A percentile compares a stretch with the other conserved stretches of the same genome.
Evolutionary conservation across 495 filamentous ascomycete genomes (phyloP).

Genomic region (Lineolata rhizophorae): DNA sequence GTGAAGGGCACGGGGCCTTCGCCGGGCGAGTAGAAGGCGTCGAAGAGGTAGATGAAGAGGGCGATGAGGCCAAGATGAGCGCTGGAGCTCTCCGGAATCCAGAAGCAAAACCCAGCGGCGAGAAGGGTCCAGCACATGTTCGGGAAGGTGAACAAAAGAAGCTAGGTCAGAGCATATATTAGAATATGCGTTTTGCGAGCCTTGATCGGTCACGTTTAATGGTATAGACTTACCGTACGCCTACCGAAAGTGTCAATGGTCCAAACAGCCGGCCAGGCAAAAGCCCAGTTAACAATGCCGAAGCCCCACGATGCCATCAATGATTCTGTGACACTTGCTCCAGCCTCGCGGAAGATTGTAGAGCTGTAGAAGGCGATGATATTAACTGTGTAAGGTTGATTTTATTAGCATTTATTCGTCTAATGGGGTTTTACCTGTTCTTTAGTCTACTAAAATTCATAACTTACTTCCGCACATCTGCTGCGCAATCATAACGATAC

Average conservation of each 20-base stretch:
- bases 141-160: slow-evolving; percentile 12
- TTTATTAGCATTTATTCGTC: too few species aligned
- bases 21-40: slow-evolving; percentile 30
- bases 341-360: slow-evolving; percentile 35
- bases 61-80: slow-evolving; percentile 26
- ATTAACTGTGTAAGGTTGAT: too few species aligned
- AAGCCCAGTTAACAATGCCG: slow-evolving; percentile 40
- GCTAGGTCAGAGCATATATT: too few species aligned
- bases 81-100: slow-evolving; percentile 5
- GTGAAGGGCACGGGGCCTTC: slow-evolving; percentile 34
- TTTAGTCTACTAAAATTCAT: slow-evolving; percentile 19
- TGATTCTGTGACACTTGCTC: slow-evolving; percentile 21
- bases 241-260: slow-evolving; percentile 26
- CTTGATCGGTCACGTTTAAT: too few species aligned
- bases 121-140: slow-evolving; percentile 15
- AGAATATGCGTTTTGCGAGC: too few species aligned
- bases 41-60: slow-evolving; percentile 21
- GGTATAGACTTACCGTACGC: slow-evolving; percentile 16
- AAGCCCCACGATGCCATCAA: slow-evolving; percentile 33
- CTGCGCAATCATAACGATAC: slow-evolving; percentile 46
- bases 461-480: slow-evolving; percentile 30
- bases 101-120: slow-evolving; percentile 12
- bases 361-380: slow-evolving; percentile 26
- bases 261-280: slow-evolving; percentile 41
- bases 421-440: slow-evolving; percentile 8